phyloP scores from a whole-genome alignment of 2,329 filamentous ascomycete species.

The Aspergillus terreus region DNA sequence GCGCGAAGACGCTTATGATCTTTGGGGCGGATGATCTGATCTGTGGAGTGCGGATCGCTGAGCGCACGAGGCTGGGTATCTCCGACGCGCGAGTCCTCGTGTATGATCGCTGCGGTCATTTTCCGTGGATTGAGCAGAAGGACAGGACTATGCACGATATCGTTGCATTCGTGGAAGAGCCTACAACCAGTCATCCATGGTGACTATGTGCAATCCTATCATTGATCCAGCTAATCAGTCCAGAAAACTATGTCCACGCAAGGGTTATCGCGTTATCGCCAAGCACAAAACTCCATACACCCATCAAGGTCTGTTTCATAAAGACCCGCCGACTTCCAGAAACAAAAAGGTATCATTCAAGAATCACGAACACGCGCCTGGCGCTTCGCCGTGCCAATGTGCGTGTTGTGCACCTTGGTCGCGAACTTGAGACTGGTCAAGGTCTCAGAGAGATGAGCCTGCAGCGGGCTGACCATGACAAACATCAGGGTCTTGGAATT shows the following conservation, averaged over 20 bases:
- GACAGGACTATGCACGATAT: constrained; percentile 14
- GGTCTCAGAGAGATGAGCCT: constrained; percentile 87
- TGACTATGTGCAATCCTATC: constrained; percentile 1
- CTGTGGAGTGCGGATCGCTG: constrained; percentile 17
- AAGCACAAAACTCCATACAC: constrained; percentile 20
- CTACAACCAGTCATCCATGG: neutral
- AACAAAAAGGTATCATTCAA: constrained; percentile 19
- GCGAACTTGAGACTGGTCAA: constrained; percentile 94
- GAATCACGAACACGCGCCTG: constrained; percentile 36
- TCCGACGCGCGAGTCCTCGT: constrained; percentile 8
- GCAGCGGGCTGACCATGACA: constrained; percentile 92
- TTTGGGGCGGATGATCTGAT: constrained; percentile 22
- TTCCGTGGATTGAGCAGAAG: constrained; percentile 25
- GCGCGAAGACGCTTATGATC: constrained; percentile 23
- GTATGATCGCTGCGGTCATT: constrained; percentile 24
- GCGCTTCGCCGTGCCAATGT: constrained; percentile 76
- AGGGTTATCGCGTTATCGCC: constrained; percentile 11
- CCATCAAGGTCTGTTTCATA: constrained; percentile 28
- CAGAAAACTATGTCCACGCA: constrained; percentile 1
- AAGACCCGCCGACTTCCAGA: constrained; percentile 17
- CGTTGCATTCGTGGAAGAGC: constrained; percentile 11
- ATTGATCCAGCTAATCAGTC: constrained; percentile 5
- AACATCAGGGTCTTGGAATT: constrained; percentile 99
- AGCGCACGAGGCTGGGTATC: constrained; percentile 15
- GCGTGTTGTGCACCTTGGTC: constrained; percentile 84